phyloP scores from a whole-genome alignment of 2,329 filamentous ascomycete genomes.

The Calonectria montana region DNA sequence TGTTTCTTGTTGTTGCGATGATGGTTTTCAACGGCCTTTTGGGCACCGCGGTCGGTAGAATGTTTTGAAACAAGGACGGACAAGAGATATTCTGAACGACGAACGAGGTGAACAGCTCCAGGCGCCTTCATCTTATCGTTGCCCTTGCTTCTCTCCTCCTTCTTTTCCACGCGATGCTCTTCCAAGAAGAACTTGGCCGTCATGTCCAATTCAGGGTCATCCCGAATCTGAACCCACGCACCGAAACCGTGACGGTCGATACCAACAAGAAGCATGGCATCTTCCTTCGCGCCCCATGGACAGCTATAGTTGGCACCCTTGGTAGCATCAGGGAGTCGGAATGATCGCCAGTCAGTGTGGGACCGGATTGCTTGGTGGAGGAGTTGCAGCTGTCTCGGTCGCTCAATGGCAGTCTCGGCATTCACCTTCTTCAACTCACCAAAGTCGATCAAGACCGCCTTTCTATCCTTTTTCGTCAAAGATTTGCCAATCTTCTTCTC shows the following conservation, averaged over 20 bases:
- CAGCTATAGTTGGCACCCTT: constrained; percentile 94
- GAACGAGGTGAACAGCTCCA: constrained; percentile 96
- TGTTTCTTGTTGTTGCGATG: constrained; percentile 93
- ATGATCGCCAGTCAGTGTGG: constrained; percentile 77
- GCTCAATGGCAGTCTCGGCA: constrained; percentile 92
- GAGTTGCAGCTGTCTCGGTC: constrained; percentile 88
- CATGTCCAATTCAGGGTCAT: constrained; percentile 88
- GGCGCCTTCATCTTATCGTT: constrained; percentile 89
- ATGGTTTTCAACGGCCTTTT: constrained; percentile 88
- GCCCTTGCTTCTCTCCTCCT: constrained; percentile 86
- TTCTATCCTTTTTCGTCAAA: constrained; percentile 96
- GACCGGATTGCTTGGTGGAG: constrained; percentile 79
- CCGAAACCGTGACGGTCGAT: constrained; percentile 95
- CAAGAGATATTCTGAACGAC: constrained; percentile 92
- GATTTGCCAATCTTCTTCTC: constrained; percentile 86
- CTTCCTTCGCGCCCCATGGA: constrained; percentile 91
- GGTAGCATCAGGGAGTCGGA: constrained; percentile 89
- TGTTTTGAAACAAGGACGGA: constrained; percentile 93
- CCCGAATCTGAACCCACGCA: constrained; percentile 93
- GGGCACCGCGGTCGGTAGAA: constrained; percentile 79
- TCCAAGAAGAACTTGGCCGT: constrained; percentile 94
- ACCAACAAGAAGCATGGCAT: constrained; percentile 96
- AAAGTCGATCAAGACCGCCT: constrained; percentile 95
- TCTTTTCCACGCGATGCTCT: constrained; percentile 98
- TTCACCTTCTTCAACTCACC: constrained; percentile 94